phyloP scores from a whole-genome alignment of 2,329 filamentous ascomycete species.

The Fusarium fracticaudum region DNA sequence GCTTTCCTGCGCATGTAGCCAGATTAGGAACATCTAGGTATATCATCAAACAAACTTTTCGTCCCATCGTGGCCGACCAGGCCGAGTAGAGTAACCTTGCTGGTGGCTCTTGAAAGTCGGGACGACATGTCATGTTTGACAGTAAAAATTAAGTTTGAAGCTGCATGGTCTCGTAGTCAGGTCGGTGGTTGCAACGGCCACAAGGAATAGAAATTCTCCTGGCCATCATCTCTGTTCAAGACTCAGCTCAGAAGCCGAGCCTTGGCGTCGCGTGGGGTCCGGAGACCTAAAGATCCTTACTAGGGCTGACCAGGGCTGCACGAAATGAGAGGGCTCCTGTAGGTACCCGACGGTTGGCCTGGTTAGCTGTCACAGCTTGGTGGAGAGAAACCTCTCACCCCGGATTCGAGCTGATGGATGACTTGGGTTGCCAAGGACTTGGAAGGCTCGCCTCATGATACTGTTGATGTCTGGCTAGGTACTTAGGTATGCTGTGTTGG shows the following conservation, averaged over 20 bases:
- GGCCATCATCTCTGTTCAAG: not conserved
- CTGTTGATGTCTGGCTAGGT: constrained; percentile 12
- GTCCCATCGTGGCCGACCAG: not conserved
- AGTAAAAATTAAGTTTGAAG: constrained; percentile 1
- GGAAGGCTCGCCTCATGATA: constrained; percentile 13
- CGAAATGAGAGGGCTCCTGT: constrained; percentile 29
- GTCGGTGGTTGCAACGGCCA: constrained; percentile 2
- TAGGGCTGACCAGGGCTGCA: constrained; percentile 39
- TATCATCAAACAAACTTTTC: not conserved
- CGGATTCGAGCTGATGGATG: constrained; percentile 35
- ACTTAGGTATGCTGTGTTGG: constrained; percentile 4
- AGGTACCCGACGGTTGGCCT: constrained; percentile 33
- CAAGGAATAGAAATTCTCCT: not conserved
- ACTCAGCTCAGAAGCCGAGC: constrained; percentile 19
- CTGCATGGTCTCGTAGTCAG: constrained; percentile 5
- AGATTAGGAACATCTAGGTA: not conserved
- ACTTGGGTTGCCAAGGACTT: constrained; percentile 12
- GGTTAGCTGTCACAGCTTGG: constrained; percentile 38
- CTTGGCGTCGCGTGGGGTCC: constrained; percentile 35
- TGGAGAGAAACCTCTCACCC: constrained; percentile 37
- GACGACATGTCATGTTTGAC: not conserved
- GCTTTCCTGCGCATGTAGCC: not conserved
- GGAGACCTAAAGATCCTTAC: constrained; percentile 21
- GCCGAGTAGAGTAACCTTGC: not conserved
- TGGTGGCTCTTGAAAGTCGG: not conserved